These are phyloP conservation scores for Acorus calamus DNA, from an alignment of 106 monocot species.

Conservation along the genomic window DNA sequence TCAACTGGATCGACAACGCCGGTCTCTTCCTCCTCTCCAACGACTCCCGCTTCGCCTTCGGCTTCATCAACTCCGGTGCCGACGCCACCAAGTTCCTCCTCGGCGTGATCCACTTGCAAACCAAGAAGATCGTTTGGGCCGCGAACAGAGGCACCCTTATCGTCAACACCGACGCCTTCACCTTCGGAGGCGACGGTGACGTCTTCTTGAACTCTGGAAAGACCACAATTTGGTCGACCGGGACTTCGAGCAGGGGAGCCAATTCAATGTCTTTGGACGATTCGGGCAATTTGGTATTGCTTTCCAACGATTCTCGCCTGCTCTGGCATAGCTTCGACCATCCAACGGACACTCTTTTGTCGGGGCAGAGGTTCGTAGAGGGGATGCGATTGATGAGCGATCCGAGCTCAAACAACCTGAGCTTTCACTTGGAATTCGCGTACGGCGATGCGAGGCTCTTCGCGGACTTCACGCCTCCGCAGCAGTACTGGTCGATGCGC, in stretches of 20 bases:
- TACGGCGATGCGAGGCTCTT: conserved; percentile 39
- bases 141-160: conserved; percentile 47
- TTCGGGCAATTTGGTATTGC: conserved; percentile 48
- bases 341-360: conserved; percentile 62
- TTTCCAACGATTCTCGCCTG: neutral
- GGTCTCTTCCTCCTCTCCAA: conserved; percentile 63
- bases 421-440: conserved; percentile 23
- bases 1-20: conserved; percentile 60
- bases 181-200: conserved; percentile 42
- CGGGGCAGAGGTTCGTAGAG: conserved; percentile 41
- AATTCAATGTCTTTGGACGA: conserved; percentile 31
- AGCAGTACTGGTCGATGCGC: conserved; percentile 65
- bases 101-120: conserved; percentile 19
- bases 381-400: conserved; percentile 46
- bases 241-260: conserved; percentile 34
- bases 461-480: conserved; percentile 29
- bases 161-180: conserved; percentile 33
- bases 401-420: conserved; percentile 13
- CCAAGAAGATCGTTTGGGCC: conserved; percentile 42
- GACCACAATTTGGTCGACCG: conserved; percentile 42
- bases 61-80: conserved; percentile 26
- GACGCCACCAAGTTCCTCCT: conserved; percentile 32
- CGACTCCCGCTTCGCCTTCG: conserved; percentile 47
- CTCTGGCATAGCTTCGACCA: conserved; percentile 73
- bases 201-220: conserved; percentile 31